A percentile compares a stretch with the other conserved stretches of the same genome.
phyloP scores from a whole-genome alignment of 2,329 filamentous ascomycete genomes.

The Shiraia bambusicola region DNA sequence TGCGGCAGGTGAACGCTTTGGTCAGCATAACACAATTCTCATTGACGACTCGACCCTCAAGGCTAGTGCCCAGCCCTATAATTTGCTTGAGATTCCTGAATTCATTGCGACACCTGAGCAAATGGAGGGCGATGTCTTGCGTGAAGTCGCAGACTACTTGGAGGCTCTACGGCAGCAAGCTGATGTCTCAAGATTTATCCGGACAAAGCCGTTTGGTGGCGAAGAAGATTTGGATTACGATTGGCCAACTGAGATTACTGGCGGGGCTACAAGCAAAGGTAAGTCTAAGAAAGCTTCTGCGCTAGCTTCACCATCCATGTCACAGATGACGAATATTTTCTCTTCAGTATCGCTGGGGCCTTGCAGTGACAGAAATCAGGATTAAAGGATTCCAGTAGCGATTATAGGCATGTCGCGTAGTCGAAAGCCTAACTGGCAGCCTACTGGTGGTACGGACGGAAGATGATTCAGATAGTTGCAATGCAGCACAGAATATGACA shows the following conservation, averaged over 20 bases:
- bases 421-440: too few species aligned
- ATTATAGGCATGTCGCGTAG: too few species aligned
- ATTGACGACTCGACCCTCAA: constrained; percentile 86
- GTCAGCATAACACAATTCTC: constrained; percentile 83
- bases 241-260: constrained; percentile 21
- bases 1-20: constrained; percentile 57
- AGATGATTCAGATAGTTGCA: too few species aligned
- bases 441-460: too few species aligned
- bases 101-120: constrained; percentile 58
- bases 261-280: constrained; percentile 7
- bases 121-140: constrained; percentile 48
- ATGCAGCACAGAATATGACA: too few species aligned
- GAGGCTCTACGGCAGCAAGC: constrained; percentile 53
- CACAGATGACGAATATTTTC: constrained; percentile 5
- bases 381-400: too few species aligned
- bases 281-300: not conserved
- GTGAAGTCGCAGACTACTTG: constrained; percentile 55
- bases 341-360: constrained; percentile 7
- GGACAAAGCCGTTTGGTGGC: constrained; percentile 35
- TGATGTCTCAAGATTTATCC: constrained; percentile 66
- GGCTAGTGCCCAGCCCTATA: constrained; percentile 78
- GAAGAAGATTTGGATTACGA: constrained; percentile 31
- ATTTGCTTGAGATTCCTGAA: constrained; percentile 78
- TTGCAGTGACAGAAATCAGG: too few species aligned
- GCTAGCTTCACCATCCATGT: not conserved